Evolutionary conservation across 2,329 filamentous ascomycete species (phyloP).

Genomic region (Verticillium isaacii): DNA sequence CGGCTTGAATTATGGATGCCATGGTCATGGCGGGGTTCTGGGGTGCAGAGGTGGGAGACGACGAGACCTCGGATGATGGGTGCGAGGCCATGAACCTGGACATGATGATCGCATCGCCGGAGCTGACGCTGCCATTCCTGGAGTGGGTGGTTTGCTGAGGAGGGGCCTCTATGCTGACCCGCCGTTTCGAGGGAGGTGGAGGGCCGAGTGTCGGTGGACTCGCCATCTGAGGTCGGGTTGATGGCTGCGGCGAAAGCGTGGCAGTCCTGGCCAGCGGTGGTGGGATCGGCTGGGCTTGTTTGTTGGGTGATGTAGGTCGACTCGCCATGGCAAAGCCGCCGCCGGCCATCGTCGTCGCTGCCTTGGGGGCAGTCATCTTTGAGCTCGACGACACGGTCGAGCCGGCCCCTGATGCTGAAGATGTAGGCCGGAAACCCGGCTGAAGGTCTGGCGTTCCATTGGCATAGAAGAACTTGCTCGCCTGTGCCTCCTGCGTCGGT

Average conservation of each 20-base stretch:
- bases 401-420: slow-evolving; percentile 30
- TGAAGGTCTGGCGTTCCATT: slow-evolving; percentile 56
- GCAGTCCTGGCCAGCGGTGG: slow-evolving; percentile 5
- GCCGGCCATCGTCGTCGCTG: slow-evolving; percentile 24
- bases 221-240: slow-evolving; percentile 17
- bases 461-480: slow-evolving; percentile 71
- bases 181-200: slow-evolving; percentile 28
- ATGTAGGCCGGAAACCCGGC: slow-evolving; percentile 25
- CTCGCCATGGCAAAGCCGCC: slow-evolving; percentile 16
- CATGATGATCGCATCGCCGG: slow-evolving; percentile 29
- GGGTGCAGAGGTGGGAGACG: slow-evolving; percentile 31
- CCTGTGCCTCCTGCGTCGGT: slow-evolving; percentile 30
- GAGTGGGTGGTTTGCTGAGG: slow-evolving; percentile 31
- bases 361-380: slow-evolving; percentile 34
- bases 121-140: slow-evolving; percentile 33
- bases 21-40: slow-evolving; percentile 37
- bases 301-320: slow-evolving; percentile 49
- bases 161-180: slow-evolving; percentile 37
- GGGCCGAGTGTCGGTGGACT: slow-evolving; percentile 32
- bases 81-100: slow-evolving; percentile 28
- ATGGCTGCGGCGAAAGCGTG: neutral
- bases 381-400: slow-evolving; percentile 43
- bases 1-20: slow-evolving; percentile 51
- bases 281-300: slow-evolving; percentile 21
- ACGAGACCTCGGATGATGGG: slow-evolving; percentile 27